Evolutionary conservation across 768 basidiomycete species (phyloP), one percentile per base, ranked within the genome.

Genomic region (Phallus indusiatus): DNA sequence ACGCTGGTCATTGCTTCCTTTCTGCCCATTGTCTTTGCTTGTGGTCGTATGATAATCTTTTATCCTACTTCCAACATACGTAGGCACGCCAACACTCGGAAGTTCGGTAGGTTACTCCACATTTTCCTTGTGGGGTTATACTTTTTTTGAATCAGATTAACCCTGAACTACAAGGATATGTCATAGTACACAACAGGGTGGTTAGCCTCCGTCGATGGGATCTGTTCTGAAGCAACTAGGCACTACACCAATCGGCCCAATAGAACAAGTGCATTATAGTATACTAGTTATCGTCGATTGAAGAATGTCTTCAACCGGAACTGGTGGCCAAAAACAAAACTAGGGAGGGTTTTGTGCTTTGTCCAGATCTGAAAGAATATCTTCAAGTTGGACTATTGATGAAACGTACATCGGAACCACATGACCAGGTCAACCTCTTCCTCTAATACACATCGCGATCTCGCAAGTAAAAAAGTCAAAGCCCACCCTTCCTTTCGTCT

Each of bases 361-460:
- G 4, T 70, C 86, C 36, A 81, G 84, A 57, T 72, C 78, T 16
- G 80, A 81, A 65, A 72, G 67, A 55, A 90, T 90, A n/a, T n/a
- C n/a, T n/a, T n/a, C n/a, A n/a, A n/a, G 58, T 82, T 82, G 1
- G 85, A 88, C 62, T 88, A 88, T 89, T 37, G 88, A 90, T 64
- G 68, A 73, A 3, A 72, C 77, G 0, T 88, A 85, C 63, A 28
- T 7, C 28, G 28, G 4, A 7, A 28, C 28, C 7, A 2, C 7
- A 28, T 7, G 28, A 28, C 28, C 28, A 28, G 4, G 28, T 3
- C 28, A 28, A 28, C 28, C 28, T 3, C 28, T 7, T 28, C n/a
- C n/a, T n/a, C n/a, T n/a, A n/a, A n/a, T n/a, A 28, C 28, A 28
- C 28, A 7, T 28, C 28, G 28, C 28, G 28, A 3, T 28, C 28